These are phyloP conservation scores for Bipolaris victoriae DNA, from an alignment of 2,329 filamentous ascomycete species.

Conservation along the genomic window DNA sequence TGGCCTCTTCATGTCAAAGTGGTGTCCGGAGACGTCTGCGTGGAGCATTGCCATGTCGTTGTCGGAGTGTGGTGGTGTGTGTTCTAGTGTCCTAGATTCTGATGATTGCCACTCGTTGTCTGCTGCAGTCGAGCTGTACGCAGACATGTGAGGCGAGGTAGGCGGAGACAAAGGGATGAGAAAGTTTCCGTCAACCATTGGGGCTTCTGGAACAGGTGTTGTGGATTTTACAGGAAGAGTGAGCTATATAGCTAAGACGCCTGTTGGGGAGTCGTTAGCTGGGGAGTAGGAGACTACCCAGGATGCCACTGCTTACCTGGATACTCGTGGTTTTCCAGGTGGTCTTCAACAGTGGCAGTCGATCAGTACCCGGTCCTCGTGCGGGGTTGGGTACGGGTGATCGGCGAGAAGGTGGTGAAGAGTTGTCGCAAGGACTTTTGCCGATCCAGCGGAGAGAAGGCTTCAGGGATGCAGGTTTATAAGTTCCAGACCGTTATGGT, in stretches of 20 bases:
- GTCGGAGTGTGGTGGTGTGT: conserved; percentile 43
- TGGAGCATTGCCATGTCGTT: conserved; percentile 50
- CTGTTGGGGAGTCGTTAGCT: conserved; percentile 35
- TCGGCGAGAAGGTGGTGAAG: conserved; percentile 30
- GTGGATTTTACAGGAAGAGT: conserved; percentile 22
- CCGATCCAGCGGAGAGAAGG: conserved; percentile 25
- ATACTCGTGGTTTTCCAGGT: conserved; percentile 11
- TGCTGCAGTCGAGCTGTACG: conserved; percentile 51
- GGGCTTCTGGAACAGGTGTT: conserved; percentile 36
- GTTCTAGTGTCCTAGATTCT: conserved; percentile 45
- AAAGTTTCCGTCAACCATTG: conserved; percentile 55
- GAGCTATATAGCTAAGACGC: conserved; percentile 30
- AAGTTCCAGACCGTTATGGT: conserved; percentile 22
- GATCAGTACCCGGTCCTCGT: conserved; percentile 39
- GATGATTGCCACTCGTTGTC: conserved; percentile 54
- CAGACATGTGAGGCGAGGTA: conserved; percentile 59
- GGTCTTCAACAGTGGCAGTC: conserved; percentile 2
- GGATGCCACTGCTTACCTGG: conserved; percentile 16
- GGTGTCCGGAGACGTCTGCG: conserved; percentile 44
- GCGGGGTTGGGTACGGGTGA: conserved; percentile 44
- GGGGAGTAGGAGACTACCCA: neutral
- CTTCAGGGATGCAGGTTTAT: conserved; percentile 29
- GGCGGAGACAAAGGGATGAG: conserved; percentile 58
- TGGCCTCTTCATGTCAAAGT: conserved; percentile 48
- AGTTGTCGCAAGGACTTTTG: conserved; percentile 34